These are phyloP conservation scores for Penicillium nordicum DNA, from an alignment of 2,329 filamentous ascomycete species.

Conservation along the genomic window DNA sequence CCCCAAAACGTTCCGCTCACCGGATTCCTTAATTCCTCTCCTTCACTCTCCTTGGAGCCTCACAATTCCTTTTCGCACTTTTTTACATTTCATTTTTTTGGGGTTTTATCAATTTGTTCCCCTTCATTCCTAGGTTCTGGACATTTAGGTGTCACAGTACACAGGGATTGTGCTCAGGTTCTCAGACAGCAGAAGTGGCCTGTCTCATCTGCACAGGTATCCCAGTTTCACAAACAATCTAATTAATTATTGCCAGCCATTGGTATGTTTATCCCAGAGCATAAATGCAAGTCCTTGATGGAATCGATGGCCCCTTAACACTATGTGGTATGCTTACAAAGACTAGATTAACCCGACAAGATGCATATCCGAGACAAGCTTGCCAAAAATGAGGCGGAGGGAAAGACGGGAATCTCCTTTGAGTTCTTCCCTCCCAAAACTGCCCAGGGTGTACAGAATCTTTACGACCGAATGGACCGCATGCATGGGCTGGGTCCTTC, in stretches of 20 bases:
- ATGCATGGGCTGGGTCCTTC: conserved; percentile 93
- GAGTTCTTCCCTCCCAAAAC: conserved; percentile 99
- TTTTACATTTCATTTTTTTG: conserved; percentile 1
- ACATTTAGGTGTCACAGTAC: conserved; percentile 10
- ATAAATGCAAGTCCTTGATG: not conserved
- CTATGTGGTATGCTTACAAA: conserved; percentile 3
- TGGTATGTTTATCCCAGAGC: not conserved
- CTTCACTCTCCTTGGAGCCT: conserved; percentile 12
- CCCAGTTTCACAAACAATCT: conserved; percentile 10
- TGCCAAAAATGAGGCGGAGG: conserved; percentile 71
- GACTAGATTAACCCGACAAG: conserved; percentile 37
- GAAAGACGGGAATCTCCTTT: conserved; percentile 91
- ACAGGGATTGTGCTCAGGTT: conserved; percentile 4
- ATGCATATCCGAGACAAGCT: conserved; percentile 98
- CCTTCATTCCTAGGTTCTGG: conserved; percentile 1
- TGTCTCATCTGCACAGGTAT: conserved; percentile 11
- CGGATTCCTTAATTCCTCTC: conserved; percentile 9
- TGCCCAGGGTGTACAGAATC: conserved; percentile 82
- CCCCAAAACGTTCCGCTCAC: conserved; percentile 12
- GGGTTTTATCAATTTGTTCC: conserved; percentile 1
- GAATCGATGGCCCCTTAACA: not conserved
- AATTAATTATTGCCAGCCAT: not conserved
- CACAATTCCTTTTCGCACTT: conserved; percentile 4
- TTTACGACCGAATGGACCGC: conserved; percentile 98
- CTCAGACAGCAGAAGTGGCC: conserved; percentile 7